A percentile compares a stretch with the other conserved stretches of the same genome.
phyloP scores from a whole-genome alignment of 2,329 filamentous ascomycete genomes.

The Hypoxylon sp. region DNA sequence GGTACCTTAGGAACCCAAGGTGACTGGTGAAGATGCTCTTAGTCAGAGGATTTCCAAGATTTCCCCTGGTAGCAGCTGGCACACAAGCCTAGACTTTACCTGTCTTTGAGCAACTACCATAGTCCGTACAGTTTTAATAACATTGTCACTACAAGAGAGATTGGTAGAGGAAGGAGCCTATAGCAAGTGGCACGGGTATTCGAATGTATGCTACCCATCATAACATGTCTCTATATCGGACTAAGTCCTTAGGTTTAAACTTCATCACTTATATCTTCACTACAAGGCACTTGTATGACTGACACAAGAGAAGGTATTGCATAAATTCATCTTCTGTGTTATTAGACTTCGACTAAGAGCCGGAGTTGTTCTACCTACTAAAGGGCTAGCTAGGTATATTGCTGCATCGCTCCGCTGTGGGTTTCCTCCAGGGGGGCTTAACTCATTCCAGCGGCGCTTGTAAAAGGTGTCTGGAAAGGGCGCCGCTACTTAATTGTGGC shows the following conservation, averaged over 20 bases:
- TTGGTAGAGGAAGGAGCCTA: not conserved
- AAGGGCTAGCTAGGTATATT: not conserved
- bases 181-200: not conserved
- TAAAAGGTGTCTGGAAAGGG: not conserved
- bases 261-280: not conserved
- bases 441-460: not conserved
- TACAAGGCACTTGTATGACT: not conserved
- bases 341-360: not conserved
- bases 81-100: not conserved
- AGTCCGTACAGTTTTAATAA: not conserved
- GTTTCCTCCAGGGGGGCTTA: not conserved
- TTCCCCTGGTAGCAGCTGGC: not conserved
- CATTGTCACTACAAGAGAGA: not conserved
- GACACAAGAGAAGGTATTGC: not conserved
- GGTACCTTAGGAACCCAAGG: not conserved
- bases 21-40: not conserved
- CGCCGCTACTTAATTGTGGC: too few species aligned
- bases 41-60: not conserved
- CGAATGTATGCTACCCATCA: not conserved
- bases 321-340: not conserved
- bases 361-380: not conserved
- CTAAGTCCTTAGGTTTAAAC: not conserved
- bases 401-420: not conserved
- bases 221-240: not conserved
- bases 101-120: not conserved